phyloP scores from a whole-genome alignment of 345 rosid genomes.

The rapeseed (Brassica napus) region DNA sequence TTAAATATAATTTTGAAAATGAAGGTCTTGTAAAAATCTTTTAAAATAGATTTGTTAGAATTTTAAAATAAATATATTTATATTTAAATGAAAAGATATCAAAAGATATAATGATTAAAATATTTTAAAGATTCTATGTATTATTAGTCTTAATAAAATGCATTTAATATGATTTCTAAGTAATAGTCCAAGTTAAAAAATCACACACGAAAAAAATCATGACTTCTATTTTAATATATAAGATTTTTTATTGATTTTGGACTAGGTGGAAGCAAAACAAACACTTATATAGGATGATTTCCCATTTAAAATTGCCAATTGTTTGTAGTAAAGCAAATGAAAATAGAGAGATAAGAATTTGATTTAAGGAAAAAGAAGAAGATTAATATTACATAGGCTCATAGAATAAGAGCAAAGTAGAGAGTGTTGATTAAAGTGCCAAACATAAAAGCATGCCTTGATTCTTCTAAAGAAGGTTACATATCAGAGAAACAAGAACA shows the following conservation, averaged over 20 bases:
- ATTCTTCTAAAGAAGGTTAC: slow-evolving; percentile 25
- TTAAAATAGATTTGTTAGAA: too few species aligned
- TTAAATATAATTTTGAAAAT: too few species aligned
- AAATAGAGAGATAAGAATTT: not conserved
- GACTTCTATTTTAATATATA: too few species aligned
- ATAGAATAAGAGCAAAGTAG: slow-evolving; percentile 31
- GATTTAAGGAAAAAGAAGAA: slow-evolving; percentile 7
- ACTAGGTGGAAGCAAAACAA: not conserved
- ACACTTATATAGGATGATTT: not conserved
- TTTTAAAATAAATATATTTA: too few species aligned
- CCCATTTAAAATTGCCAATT: not conserved
- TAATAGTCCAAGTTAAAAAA: too few species aligned
- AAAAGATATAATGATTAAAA: too few species aligned
- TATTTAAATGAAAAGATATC: too few species aligned
- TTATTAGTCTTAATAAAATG: too few species aligned
- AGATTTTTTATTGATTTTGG: slow-evolving; percentile 2
- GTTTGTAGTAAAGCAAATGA: not conserved
- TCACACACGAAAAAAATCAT: too few species aligned
- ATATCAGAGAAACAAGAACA: slow-evolving; percentile 11
- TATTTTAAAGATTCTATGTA: too few species aligned
- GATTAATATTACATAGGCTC: slow-evolving; percentile 32
- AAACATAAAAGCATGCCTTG: slow-evolving; percentile 29
- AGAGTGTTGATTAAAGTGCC: slow-evolving; percentile 20
- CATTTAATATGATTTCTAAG: too few species aligned
- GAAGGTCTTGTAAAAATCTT: too few species aligned